Evolutionary conservation across 495 filamentous ascomycete genomes (phyloP).

Genomic region (Margaritispora aquatica): DNA sequence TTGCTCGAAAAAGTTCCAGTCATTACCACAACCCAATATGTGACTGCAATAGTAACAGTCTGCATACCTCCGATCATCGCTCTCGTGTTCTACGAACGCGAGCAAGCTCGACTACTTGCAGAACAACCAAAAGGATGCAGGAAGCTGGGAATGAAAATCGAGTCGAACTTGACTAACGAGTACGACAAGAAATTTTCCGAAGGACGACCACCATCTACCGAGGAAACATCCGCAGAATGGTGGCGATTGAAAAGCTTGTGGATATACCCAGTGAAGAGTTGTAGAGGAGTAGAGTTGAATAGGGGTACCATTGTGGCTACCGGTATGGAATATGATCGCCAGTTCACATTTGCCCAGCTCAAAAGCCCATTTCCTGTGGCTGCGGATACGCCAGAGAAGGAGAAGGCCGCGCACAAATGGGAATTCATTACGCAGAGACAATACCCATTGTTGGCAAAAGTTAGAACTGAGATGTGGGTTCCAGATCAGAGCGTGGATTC

Average conservation of each 20-base stretch:
- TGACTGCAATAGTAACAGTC: conserved; percentile 39
- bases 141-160: conserved; percentile 36
- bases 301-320: conserved; percentile 58
- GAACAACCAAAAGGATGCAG: conserved; percentile 40
- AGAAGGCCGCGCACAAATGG: conserved; percentile 55
- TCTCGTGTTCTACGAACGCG: conserved; percentile 24
- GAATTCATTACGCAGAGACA: conserved; percentile 74
- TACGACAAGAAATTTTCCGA: conserved; percentile 27
- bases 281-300: conserved; percentile 69
- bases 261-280: conserved; percentile 87
- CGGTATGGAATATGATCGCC: conserved; percentile 77
- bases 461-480: conserved; percentile 74
- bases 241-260: conserved; percentile 74
- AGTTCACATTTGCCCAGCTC: conserved; percentile 69
- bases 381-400: conserved; percentile 30
- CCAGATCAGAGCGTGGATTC: conserved; percentile 55
- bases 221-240: conserved; percentile 24
- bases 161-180: conserved; percentile 32
- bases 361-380: conserved; percentile 44
- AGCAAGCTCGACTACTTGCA: conserved; percentile 23
- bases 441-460: conserved; percentile 63
- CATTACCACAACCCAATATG: conserved; percentile 39
- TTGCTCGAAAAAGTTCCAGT: conserved; percentile 14
- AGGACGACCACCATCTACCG: conserved; percentile 19
- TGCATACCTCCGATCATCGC: conserved; percentile 36